These are phyloP conservation scores for Quercus lobata DNA, from an alignment of 331 rosid species.

Conservation along the genomic window DNA sequence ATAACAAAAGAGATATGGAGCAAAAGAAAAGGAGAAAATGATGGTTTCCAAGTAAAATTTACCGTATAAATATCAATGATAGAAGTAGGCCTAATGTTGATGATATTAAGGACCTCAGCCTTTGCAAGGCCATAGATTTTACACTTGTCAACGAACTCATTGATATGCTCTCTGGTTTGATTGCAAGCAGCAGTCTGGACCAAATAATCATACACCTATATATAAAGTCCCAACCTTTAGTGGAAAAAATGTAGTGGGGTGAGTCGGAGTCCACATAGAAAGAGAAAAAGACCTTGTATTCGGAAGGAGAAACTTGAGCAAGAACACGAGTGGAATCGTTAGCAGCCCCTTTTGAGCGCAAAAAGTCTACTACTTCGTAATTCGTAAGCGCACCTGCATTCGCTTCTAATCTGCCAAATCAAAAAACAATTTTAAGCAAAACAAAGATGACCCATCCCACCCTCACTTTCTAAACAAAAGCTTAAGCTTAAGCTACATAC, in stretches of 20 bases:
- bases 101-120: slow-evolving; percentile 70
- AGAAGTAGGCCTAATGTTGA: slow-evolving; percentile 54
- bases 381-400: slow-evolving; percentile 64
- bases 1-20: too few relatives aligned
- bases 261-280: background rate
- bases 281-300: slow-evolving; percentile 53
- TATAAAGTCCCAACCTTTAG: too few relatives aligned
- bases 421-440: too few relatives aligned
- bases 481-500: too few relatives aligned
- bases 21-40: background rate
- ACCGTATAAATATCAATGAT: slow-evolving; percentile 50
- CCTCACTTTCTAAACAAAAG: too few relatives aligned
- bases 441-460: too few relatives aligned
- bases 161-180: slow-evolving; percentile 53
- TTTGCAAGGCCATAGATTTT: slow-evolving; percentile 54
- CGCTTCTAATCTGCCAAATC: slow-evolving; percentile 37
- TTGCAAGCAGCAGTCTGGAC: slow-evolving; percentile 42
- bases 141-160: slow-evolving; percentile 44
- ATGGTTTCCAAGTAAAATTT: slow-evolving; percentile 1
- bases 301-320: slow-evolving; percentile 58
- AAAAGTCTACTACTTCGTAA: slow-evolving; percentile 69
- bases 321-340: slow-evolving; percentile 59
- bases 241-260: background rate
- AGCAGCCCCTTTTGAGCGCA: slow-evolving; percentile 69
- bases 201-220: slow-evolving; percentile 66